phyloP scores from a whole-genome alignment of 306 rosid genomes.

The Citrullus amarus region DNA sequence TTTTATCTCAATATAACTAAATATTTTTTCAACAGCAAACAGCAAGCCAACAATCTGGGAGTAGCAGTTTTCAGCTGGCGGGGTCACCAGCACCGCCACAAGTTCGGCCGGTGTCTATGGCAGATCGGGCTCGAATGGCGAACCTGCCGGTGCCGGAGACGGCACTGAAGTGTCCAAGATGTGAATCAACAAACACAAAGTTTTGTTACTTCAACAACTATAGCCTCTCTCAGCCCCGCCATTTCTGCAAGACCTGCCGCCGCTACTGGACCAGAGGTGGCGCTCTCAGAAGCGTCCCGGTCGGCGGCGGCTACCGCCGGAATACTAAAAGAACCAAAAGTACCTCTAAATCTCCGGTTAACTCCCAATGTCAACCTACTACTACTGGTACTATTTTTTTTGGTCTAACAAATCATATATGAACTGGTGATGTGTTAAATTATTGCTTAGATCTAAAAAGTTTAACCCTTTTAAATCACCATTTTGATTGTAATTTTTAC shows the following conservation, averaged over 20 bases:
- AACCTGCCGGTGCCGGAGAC: slow-evolving; percentile 66
- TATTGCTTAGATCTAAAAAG: neutral
- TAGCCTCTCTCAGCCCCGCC: slow-evolving; percentile 89
- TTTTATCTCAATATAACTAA: neutral
- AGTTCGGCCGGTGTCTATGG: slow-evolving; percentile 66
- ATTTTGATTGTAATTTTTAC: neutral
- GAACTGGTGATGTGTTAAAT: neutral
- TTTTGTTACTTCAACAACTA: slow-evolving; percentile 93
- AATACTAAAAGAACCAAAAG: slow-evolving; percentile 48
- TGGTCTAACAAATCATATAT: neutral
- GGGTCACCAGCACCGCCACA: slow-evolving; percentile 19
- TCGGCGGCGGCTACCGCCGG: slow-evolving; percentile 83
- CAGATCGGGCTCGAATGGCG: slow-evolving; percentile 77
- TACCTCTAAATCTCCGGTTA: slow-evolving; percentile 52
- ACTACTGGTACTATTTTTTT: neutral
- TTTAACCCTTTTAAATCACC: neutral
- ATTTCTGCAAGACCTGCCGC: slow-evolving; percentile 86
- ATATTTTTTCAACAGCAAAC: slow-evolving; percentile 21
- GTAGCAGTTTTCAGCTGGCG: slow-evolving; percentile 23
- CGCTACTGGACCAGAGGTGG: slow-evolving; percentile 94
- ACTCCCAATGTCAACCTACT: slow-evolving; percentile 36
- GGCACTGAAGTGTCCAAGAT: slow-evolving; percentile 65
- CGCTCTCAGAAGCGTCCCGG: slow-evolving; percentile 63
- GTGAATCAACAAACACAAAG: slow-evolving; percentile 84
- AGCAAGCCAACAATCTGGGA: slow-evolving; percentile 15